phyloP scores from a whole-genome alignment of 805 yeast genomes.

The Candida nitratophila region DNA sequence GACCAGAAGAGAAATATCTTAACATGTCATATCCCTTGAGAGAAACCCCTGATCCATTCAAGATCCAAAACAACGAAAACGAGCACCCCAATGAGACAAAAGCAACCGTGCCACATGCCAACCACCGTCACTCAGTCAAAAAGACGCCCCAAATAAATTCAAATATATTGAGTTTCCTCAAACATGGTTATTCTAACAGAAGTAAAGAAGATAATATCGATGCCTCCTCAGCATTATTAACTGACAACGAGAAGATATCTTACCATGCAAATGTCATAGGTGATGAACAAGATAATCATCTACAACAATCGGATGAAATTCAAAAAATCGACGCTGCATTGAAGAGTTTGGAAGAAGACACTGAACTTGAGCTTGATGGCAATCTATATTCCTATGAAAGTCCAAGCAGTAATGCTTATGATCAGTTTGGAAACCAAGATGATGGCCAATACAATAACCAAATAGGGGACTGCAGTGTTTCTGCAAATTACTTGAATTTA shows the following conservation, averaged over 20 bases:
- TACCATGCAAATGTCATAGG: no score
- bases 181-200: background rate
- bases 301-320: background rate
- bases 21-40: background rate
- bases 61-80: background rate
- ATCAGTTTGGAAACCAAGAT: background rate
- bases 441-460: background rate
- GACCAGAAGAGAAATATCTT: background rate
- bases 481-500: background rate
- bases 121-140: constrained; percentile 3
- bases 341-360: background rate
- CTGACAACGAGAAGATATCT: no score
- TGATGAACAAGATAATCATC: background rate
- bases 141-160: constrained; percentile 13
- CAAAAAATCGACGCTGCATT: background rate
- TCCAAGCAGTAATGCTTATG: background rate
- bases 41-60: background rate
- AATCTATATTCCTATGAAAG: background rate
- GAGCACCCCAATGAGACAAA: background rate
- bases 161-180: constrained; percentile 5
- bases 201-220: background rate
- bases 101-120: background rate
- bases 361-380: background rate
- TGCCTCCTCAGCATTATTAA: no score
- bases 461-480: background rate